Evolutionary conservation across 1,284 basidiomycete species (phyloP).

Genomic region (Tilletia indica): DNA sequence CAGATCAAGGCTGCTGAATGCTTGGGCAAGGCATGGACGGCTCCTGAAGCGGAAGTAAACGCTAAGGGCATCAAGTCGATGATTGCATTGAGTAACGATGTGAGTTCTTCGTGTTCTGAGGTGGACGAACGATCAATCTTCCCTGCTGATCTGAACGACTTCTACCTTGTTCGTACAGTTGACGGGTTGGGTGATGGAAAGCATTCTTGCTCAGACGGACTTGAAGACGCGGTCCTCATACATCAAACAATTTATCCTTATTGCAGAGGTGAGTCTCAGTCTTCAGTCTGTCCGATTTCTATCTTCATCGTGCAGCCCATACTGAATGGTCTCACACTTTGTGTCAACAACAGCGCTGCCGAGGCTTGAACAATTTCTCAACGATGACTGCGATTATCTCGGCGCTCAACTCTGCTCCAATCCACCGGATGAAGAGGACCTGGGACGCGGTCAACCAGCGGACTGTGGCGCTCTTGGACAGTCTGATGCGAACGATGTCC

Average conservation of each 20-base stretch:
- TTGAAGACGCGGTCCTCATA: slow-evolving; percentile 75
- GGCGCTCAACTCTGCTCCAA: slow-evolving; percentile 89
- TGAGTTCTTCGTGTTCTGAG: background rate
- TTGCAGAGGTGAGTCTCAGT: slow-evolving; percentile 66
- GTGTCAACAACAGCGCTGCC: slow-evolving; percentile 64
- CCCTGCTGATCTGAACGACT: background rate
- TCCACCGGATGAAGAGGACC: slow-evolving; percentile 85
- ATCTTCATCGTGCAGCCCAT: too few relatives aligned
- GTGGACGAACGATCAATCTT: background rate
- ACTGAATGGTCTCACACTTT: background rate
- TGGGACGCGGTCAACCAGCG: slow-evolving; percentile 83
- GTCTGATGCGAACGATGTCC: slow-evolving; percentile 80
- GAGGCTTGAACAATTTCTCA: slow-evolving; percentile 86
- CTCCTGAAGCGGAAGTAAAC: slow-evolving; percentile 31
- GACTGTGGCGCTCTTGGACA: slow-evolving; percentile 58
- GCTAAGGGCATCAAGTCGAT: slow-evolving; percentile 79
- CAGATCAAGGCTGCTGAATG: slow-evolving; percentile 89
- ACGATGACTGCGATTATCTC: slow-evolving; percentile 94
- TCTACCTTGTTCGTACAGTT: slow-evolving; percentile 18
- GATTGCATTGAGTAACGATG: slow-evolving; percentile 83
- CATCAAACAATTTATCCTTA: slow-evolving; percentile 86
- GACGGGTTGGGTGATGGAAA: slow-evolving; percentile 92
- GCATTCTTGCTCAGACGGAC: slow-evolving; percentile 80
- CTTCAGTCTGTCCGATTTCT: too few relatives aligned
- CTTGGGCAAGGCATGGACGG: slow-evolving; percentile 62